These are phyloP conservation scores for Chaetomium tenue DNA, from an alignment of 495 filamentous ascomycete species.

Conservation along the genomic window DNA sequence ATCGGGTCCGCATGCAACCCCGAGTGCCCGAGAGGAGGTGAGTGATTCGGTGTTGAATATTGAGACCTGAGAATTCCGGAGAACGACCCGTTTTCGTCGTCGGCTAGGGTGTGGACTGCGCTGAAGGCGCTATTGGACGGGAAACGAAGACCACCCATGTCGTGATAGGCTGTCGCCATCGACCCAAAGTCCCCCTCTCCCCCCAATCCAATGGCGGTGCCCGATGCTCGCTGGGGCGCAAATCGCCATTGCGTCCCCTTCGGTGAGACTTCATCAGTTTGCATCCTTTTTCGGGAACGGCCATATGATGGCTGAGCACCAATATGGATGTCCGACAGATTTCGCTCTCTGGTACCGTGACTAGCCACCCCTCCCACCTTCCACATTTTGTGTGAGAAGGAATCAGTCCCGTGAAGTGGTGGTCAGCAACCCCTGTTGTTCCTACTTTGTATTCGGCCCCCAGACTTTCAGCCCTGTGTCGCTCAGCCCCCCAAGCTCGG, in stretches of 20 bases:
- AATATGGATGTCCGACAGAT: too few species aligned
- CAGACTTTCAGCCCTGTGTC: slow-evolving; percentile 1
- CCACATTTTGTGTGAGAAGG: too few species aligned
- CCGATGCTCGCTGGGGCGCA: slow-evolving; percentile 11
- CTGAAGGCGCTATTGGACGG: slow-evolving; percentile 18
- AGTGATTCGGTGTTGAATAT: not conserved
- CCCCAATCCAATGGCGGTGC: not conserved
- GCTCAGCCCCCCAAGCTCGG: not conserved
- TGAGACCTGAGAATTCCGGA: not conserved
- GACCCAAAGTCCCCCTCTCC: not conserved
- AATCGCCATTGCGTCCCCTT: not conserved
- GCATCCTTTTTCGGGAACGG: not conserved
- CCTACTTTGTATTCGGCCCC: not conserved
- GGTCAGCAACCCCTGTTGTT: not conserved
- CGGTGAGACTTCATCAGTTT: slow-evolving; percentile 5
- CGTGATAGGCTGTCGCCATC: slow-evolving; percentile 11
- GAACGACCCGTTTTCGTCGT: slow-evolving; percentile 4
- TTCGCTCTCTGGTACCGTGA: not conserved
- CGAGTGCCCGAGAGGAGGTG: not conserved
- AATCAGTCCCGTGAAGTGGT: too few species aligned
- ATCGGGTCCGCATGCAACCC: not conserved
- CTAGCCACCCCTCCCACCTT: not conserved
- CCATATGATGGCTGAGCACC: not conserved
- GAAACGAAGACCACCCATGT: slow-evolving; percentile 11
- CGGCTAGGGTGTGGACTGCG: not conserved